Percentiles rank a stretch among this genome's conserved stretches.
Conservation (phyloP, 768 basidiomycete genomes). For the Rhodotorula diobovata region DNA sequence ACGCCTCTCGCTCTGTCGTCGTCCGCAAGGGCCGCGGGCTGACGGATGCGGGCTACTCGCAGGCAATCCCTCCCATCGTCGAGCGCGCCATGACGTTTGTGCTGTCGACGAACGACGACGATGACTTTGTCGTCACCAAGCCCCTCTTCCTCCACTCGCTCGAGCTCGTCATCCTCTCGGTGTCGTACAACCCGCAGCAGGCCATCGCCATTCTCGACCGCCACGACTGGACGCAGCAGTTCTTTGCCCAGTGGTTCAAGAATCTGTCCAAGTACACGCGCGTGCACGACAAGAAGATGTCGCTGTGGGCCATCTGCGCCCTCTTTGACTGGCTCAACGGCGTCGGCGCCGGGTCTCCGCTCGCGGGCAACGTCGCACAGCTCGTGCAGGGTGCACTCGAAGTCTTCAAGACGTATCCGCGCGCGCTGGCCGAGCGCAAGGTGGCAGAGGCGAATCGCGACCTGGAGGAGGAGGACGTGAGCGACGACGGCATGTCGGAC, state of each 20-base stretch:
- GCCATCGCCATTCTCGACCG: conserved; percentile 70
- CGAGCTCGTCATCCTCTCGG: conserved; percentile 73
- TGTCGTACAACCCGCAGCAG: conserved; percentile 76
- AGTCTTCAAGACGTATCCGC: conserved; percentile 72
- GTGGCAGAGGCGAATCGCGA: conserved; percentile 56
- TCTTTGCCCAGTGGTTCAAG: conserved; percentile 83
- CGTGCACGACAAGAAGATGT: conserved; percentile 85
- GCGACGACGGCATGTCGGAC: conserved; percentile 52
- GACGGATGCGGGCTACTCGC: not conserved
- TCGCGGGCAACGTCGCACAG: conserved; percentile 64
- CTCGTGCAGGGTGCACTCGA: conserved; percentile 66
- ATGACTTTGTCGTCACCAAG: conserved; percentile 55
- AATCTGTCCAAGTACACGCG: conserved; percentile 59
- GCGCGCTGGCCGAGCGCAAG: conserved; percentile 56
- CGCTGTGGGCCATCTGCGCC: conserved; percentile 68
- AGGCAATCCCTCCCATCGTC: conserved; percentile 61
- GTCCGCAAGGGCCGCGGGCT: too few relatives aligned
- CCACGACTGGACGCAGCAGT: conserved; percentile 61
- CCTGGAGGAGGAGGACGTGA: conserved; percentile 51
- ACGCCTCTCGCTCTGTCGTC: conserved; percentile 51
- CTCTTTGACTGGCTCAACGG: conserved; percentile 69
- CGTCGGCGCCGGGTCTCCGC: conserved; percentile 46
- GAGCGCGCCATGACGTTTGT: conserved; percentile 61
- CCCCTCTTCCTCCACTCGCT: conserved; percentile 70
- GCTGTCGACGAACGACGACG: conserved; percentile 41